Evolutionary conservation across 495 filamentous ascomycete genomes (phyloP), one percentile per base, ranked within the genome.

Genomic region (Hypomontagnella monticulosa): DNA sequence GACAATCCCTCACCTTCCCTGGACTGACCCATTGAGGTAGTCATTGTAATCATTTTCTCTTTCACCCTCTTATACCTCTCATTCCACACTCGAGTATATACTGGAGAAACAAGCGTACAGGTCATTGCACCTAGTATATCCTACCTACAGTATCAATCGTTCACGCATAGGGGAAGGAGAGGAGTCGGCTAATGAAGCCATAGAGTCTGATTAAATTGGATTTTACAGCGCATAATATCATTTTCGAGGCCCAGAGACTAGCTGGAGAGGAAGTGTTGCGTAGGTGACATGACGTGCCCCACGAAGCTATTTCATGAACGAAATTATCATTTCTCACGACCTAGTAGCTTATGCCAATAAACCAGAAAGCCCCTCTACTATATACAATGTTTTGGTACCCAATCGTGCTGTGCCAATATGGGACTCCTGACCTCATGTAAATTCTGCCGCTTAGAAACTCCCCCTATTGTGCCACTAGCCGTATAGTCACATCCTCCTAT

Each of bases 1-100:
- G 43, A 30, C 14, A 1, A 44, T 63, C 10, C 66, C 59, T 10
- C 34, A 43, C 10, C 47, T 63, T 2, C 18, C 38, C 18, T 47
- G 49, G 55, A 41, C 16, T 65, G 16, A n/a, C n/a, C n/a, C n/a
- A 49, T 15, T 30, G 19, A 15, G 15, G 40, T 32, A 23, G 3
- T 9, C 5, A 32, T 11, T 36, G 14, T 19, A 27, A 10, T 18
- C 36, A 27, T 58, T 58, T 36, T 14, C 12, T 16, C 16, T 37
- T 19, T 16, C 12, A n/a, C 18, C 9, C 37, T 53, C 16, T 19
- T 32, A 32, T 12, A 61, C 46, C 36, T n/a, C 16, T 30, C 33
- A 14, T 4, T 4, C 18, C n/a, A 53, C 36, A 40, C 41, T 34
- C 10, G 14, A n/a, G 32, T 36, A 46, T 61, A 44, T n/a, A 44